A percentile compares a stretch with the other conserved stretches of the same genome.
phyloP scores from a whole-genome alignment of 1,139 yeast species.

The Scheffersomyces segobiensis region DNA sequence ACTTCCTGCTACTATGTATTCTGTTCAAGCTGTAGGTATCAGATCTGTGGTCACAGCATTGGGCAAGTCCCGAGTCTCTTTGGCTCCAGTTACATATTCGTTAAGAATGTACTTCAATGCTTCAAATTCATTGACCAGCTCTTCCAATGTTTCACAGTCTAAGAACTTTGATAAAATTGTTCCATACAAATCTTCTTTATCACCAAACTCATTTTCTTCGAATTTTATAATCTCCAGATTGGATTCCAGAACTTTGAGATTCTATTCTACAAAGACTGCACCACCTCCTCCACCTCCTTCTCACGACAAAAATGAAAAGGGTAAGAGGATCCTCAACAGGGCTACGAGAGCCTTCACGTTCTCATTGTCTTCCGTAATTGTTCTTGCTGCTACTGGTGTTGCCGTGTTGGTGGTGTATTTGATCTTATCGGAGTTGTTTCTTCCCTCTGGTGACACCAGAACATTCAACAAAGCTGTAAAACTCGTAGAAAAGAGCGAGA shows the following conservation, averaged over 20 bases:
- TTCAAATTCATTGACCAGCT: background rate
- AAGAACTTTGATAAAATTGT: too few species aligned
- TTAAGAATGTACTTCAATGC: background rate
- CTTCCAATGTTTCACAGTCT: background rate
- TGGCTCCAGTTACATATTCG: background rate
- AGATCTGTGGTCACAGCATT: background rate
- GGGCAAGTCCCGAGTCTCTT: background rate
- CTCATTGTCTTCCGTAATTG: conserved; percentile 59
- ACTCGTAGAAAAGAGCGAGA: conserved; percentile 66
- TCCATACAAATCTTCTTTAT: background rate
- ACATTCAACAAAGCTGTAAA: conserved; percentile 85
- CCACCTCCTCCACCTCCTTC: conserved; percentile 45
- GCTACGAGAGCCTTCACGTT: conserved; percentile 61
- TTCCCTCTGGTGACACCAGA: conserved; percentile 90
- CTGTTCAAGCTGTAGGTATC: background rate
- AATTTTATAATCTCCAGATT: background rate
- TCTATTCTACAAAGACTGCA: conserved; percentile 27
- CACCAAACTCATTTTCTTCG: background rate
- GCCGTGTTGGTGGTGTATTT: conserved; percentile 73
- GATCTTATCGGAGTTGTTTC: conserved; percentile 72
- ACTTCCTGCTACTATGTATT: background rate
- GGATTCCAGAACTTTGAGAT: conserved; percentile 1
- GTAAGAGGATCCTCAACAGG: conserved; percentile 35
- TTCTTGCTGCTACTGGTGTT: conserved; percentile 67
- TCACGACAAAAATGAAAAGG: conserved; percentile 42